Base-by-base conservation (phyloP, 176 grass and related monocot genomes). In the Pontederia paniculata region DNA sequence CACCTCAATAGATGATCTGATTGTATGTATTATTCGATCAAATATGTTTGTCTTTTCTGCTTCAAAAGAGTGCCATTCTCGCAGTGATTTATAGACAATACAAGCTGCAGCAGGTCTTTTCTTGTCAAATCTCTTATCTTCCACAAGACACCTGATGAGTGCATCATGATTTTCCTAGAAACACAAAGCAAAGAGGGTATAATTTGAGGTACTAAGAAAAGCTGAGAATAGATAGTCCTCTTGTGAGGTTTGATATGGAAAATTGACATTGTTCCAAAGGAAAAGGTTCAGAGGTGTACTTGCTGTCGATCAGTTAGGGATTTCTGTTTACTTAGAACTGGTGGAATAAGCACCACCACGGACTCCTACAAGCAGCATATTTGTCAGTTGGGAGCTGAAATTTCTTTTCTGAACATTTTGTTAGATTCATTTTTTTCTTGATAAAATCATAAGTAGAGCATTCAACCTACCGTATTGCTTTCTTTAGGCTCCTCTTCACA, bases 31-130 rank as follows among this genome's bases (percentile, higher is more conserved):
- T 31, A 89, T 89, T n/a, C 82, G 82, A 61, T 95, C 81, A 53
- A 89, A 95, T 83, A 89, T 86, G 58, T 70, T 86, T 67, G 90
- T 95, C 70, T 75, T 95, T 55, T 95, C 82, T 75, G 85, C 90
- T 80, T 95, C 78, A 70, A 95, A 95, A 18, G 89, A 89, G 73
- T 59, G 78, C 89, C 90, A 95, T 52, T 95, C 81, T 10, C 89
- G 75, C 42, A 95, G 69, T 66, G 85, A 82, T 74, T 83, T 86
- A 69, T 89, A 95, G 17, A 86, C 79, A 73, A 95, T 80, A 63
- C 85, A 89, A 73, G 90, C 90, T 68, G 82, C 67, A 45, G 62
- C 70, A 16, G 90, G 77, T 74, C 61, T 83, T 46, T 74, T 80
- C 66, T 78, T 80, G 37, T 86, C 81, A 67, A 89, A 89, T 63